Evolutionary conservation across 116 monocot species (phyloP).

Genomic region (Dioscorea cayenensis): DNA sequence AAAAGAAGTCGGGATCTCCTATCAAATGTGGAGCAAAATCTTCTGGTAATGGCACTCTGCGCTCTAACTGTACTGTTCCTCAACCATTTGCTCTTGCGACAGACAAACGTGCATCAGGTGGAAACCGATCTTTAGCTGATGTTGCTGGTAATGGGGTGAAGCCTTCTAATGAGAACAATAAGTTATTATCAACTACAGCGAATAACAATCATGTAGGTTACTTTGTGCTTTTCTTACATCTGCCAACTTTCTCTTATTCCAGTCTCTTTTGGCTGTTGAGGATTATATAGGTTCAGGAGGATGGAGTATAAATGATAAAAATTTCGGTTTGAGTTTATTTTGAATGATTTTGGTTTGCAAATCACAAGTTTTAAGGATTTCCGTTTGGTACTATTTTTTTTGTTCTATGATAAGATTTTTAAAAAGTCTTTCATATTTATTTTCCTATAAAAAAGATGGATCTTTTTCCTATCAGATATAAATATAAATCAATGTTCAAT

Average conservation of each 20-base stretch:
- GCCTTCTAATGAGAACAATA: slow-evolving; percentile 18
- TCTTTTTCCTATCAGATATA: too few species aligned
- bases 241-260: not conserved
- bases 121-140: slow-evolving; percentile 7
- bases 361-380: too few species aligned
- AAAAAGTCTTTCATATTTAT: too few species aligned
- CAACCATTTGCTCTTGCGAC: slow-evolving; percentile 41
- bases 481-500: too few species aligned
- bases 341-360: too few species aligned
- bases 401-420: too few species aligned
- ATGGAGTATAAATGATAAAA: not conserved
- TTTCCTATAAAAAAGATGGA: too few species aligned
- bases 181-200: slow-evolving; percentile 4
- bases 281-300: not conserved
- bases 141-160: slow-evolving; percentile 24
- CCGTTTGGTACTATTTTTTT: too few species aligned
- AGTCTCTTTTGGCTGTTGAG: not conserved
- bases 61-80: slow-evolving; percentile 14
- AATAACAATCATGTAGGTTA: slow-evolving; percentile 35
- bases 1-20: slow-evolving; percentile 11
- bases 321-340: too few species aligned
- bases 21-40: slow-evolving; percentile 4
- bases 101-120: slow-evolving; percentile 29
- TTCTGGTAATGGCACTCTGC: slow-evolving; percentile 5
- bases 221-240: not conserved